phyloP scores from a whole-genome alignment of 306 rosid species.

The Prinsepia uniflora region DNA sequence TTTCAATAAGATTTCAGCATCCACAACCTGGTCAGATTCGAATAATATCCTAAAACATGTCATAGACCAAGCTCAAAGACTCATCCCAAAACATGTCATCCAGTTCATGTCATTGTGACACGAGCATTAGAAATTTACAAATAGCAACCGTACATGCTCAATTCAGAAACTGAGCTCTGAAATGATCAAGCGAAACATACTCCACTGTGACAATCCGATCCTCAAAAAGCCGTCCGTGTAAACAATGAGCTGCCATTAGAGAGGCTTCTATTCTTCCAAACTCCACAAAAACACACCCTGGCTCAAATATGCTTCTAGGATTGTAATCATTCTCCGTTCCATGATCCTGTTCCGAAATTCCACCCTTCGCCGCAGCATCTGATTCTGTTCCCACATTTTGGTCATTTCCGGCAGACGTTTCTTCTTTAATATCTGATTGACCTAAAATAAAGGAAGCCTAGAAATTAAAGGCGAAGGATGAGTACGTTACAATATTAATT shows the following conservation, averaged over 20 bases:
- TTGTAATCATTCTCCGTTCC: constrained; percentile 27
- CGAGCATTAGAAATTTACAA: background rate
- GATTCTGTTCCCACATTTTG: constrained; percentile 29
- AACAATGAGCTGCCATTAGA: constrained; percentile 64
- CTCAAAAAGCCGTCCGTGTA: constrained; percentile 71
- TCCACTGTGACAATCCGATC: constrained; percentile 62
- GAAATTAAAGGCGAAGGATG: too few relatives aligned
- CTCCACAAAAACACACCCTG: constrained; percentile 74
- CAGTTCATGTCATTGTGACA: background rate
- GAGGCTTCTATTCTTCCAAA: constrained; percentile 74
- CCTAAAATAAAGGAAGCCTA: too few relatives aligned
- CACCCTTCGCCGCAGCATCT: constrained; percentile 19
- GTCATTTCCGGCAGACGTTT: constrained; percentile 25
- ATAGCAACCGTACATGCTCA: constrained; percentile 26
- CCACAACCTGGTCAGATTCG: background rate
- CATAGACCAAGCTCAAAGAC: background rate
- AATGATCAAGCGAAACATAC: constrained; percentile 48
- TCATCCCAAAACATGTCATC: background rate
- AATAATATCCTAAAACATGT: background rate
- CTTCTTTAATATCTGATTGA: too few relatives aligned
- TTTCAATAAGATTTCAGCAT: background rate
- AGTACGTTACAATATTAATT: too few relatives aligned
- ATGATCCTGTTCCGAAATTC: constrained; percentile 23
- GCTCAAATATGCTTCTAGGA: constrained; percentile 39
- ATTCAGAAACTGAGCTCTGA: constrained; percentile 51